Percentiles rank a stretch among this genome's conserved stretches.
phyloP scores from a whole-genome alignment of 169 alveolate genomes.

The Plasmodium inui region DNA sequence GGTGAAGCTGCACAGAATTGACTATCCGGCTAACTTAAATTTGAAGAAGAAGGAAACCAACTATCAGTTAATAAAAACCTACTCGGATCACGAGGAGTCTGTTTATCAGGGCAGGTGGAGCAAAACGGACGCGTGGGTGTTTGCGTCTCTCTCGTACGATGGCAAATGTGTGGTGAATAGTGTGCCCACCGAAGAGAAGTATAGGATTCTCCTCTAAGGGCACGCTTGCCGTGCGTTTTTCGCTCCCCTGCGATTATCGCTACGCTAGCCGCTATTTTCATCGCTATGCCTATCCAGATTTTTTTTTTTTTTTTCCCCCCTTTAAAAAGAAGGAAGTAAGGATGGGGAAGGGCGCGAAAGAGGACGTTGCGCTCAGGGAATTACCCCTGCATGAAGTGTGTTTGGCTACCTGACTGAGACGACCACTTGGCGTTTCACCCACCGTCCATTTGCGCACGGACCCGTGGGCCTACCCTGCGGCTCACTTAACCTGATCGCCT shows the following conservation, averaged over 20 bases:
- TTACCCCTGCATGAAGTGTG: not conserved
- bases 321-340: not conserved
- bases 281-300: not conserved
- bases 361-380: not conserved
- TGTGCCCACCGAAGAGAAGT: constrained; percentile 89
- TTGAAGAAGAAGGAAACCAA: constrained; percentile 74
- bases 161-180: constrained; percentile 86
- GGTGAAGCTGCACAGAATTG: constrained; percentile 82
- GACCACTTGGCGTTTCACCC: not conserved
- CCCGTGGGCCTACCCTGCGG: not conserved
- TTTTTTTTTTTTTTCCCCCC: not conserved
- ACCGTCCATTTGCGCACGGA: not conserved
- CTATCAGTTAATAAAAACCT: constrained; percentile 75
- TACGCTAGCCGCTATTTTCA: not conserved
- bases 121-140: constrained; percentile 91
- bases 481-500: not conserved
- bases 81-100: constrained; percentile 87
- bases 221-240: not conserved
- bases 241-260: not conserved
- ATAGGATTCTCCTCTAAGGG: constrained; percentile 84
- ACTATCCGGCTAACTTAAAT: constrained; percentile 39
- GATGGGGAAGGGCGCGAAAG: not conserved
- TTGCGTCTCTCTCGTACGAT: constrained; percentile 89
- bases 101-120: constrained; percentile 88
- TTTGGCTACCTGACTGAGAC: not conserved